phyloP scores from a whole-genome alignment of 2,329 filamentous ascomycete genomes.

The Daldinia eschscholtzii region DNA sequence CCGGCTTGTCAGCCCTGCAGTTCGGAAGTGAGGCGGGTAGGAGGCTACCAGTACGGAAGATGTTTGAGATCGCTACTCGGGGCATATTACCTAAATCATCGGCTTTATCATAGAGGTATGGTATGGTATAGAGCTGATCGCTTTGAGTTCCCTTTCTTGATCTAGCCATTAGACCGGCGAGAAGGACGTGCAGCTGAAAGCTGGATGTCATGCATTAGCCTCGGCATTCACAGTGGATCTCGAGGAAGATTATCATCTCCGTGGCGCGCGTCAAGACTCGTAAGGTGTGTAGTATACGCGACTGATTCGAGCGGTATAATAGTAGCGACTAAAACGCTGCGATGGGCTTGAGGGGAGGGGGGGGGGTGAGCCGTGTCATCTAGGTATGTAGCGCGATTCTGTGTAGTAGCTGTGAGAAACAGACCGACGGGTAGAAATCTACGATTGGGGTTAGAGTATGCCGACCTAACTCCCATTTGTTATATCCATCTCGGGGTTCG shows the following conservation, averaged over 20 bases:
- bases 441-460: not conserved
- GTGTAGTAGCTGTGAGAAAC: not conserved
- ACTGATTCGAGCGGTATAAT: not conserved
- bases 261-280: not conserved
- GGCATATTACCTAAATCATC: not conserved
- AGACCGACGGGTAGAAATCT: not conserved
- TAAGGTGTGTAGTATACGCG: not conserved
- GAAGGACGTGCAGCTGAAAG: slow-evolving; percentile 1
- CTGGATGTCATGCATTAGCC: slow-evolving; percentile 12
- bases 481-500: not conserved
- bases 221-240: not conserved
- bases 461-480: not conserved
- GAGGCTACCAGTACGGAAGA: not conserved
- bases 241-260: not conserved
- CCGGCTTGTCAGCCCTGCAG: not conserved
- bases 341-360: too few relatives aligned
- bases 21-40: not conserved
- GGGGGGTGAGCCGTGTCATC: not conserved
- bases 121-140: not conserved
- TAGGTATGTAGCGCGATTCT: not conserved
- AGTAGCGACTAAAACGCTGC: not conserved
- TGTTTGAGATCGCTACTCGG: not conserved
- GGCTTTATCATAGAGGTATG: not conserved
- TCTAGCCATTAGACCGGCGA: not conserved
- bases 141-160: not conserved